Evolutionary conservation across 2,329 filamentous ascomycete species (phyloP), one percentile per base, ranked within the genome.

Genomic region (Xylariaceae sp.): DNA sequence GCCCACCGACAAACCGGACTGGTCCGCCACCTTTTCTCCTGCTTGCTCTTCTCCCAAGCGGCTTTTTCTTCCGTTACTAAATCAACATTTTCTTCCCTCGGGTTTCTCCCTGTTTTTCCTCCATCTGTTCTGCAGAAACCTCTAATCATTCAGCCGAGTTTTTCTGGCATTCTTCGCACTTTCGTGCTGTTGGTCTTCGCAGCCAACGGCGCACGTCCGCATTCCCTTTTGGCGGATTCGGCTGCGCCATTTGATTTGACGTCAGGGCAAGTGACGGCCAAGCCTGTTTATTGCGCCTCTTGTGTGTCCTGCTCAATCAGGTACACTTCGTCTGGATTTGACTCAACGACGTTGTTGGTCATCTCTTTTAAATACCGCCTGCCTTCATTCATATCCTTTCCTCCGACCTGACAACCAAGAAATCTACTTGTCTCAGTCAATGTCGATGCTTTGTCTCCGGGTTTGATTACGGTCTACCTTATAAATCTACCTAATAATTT

Each of bases 261-360:
- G 60, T 64, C 62, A 65, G 64, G 62, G 56, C 54, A 60, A 57
- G 47, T 56, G 46, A 58, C 42, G 58, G 62, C 65, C 62, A 63
- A 67, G 63, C 54, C 47, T 57, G 54, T 53, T 19, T 19, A 19
- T 19, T 62, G 55, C 60, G 63, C 63, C 62, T 56, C 61, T 52
- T 42, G 52, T 42, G 51, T 35, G 47, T 56, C 56, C 55, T 58
- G 52, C 58, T 60, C 55, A 59, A 53, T 57, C 53, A 53, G 47
- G 48, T 46, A 45, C 43, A 37, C 57, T 29, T 47, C 47, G 31
- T 50, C 42, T 55, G 34, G 19, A 30, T 60, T 50, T 44, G 45
- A 56, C 47, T 55, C 39, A 51, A 50, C 44, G 43, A 27, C 44
- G 30, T 7, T 26, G 50, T 50, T 43, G 31, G 45, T 53, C 54